These are phyloP conservation scores for Paraphaeosphaeria minitans DNA, from an alignment of 2,329 filamentous ascomycete genomes.

Conservation along the genomic window DNA sequence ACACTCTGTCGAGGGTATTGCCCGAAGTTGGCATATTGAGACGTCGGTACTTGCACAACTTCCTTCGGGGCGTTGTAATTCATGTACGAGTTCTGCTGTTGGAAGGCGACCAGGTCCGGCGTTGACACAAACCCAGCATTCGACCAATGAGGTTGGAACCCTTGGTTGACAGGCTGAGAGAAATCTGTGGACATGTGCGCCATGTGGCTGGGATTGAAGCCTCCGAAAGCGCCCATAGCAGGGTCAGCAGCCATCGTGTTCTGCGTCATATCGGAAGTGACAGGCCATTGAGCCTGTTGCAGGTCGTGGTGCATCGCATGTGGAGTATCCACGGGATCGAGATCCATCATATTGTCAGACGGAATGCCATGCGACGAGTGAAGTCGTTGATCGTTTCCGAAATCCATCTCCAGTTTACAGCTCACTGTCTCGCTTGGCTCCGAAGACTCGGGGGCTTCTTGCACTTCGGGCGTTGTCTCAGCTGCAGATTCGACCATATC, in stretches of 20 bases:
- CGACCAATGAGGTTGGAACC: conserved; percentile 41
- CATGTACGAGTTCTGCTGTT: conserved; percentile 38
- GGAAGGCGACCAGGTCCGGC: conserved; percentile 41
- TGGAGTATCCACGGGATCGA: conserved; percentile 40
- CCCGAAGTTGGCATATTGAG: conserved; percentile 41
- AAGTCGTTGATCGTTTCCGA: conserved; percentile 31
- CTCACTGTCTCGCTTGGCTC: conserved; percentile 42
- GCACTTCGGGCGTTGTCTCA: conserved; percentile 24
- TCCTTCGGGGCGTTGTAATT: conserved; percentile 40
- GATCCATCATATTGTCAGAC: conserved; percentile 44
- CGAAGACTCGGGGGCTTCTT: conserved; percentile 30
- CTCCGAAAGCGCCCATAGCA: conserved; percentile 36
- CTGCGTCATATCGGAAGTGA: conserved; percentile 40
- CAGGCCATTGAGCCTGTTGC: conserved; percentile 41
- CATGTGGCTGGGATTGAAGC: conserved; percentile 36
- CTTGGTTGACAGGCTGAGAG: conserved; percentile 38
- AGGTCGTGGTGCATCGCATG: conserved; percentile 38
- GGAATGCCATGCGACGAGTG: conserved; percentile 39
- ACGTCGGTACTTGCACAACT: conserved; percentile 40
- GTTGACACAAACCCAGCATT: conserved; percentile 44
- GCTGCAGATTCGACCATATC: conserved; percentile 31
- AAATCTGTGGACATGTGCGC: conserved; percentile 38
- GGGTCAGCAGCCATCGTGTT: conserved; percentile 32
- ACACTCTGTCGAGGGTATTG: conserved; percentile 44
- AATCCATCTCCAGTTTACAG: conserved; percentile 44